Evolutionary conservation across 2,329 filamentous ascomycete genomes (phyloP), one percentile per base, ranked within the genome.

Genomic region (Gliomastix tumulicola): DNA sequence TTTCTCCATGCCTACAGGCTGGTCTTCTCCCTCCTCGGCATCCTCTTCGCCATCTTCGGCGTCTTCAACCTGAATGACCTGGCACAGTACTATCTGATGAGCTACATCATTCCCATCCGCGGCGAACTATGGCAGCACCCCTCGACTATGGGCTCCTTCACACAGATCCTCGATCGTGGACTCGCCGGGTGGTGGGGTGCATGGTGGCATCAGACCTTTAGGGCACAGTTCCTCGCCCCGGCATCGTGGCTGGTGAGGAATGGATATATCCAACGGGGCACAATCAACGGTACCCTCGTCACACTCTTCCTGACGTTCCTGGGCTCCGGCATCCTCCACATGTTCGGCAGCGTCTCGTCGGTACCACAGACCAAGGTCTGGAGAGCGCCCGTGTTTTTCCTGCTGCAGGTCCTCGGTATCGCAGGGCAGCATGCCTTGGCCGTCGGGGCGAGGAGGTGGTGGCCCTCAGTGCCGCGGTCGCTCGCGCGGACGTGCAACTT

Each of bases 161-260:
- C 49, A 1, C 59, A 66, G 19, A 66, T 89, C 3, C 59, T 81
- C 10, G 76, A 88, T 42, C 68, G 76, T 40, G 89, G 90, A 0
- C 66, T 96, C 3, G 71, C 75, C 1, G 89, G 88, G 1, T 84
- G 82, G 60, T 97, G 90, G 90, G 81, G 84, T 31, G 69, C 68
- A 17, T 90, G 79, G 71, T 96, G 90, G 90, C 90, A 97, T 57
- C 89, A 96, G 59, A 81, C 82, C 4, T 94, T 95, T 62, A 82
- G 88, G 1, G 72, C 79, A 38, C 78, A 76, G 3, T 88, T 90
- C 51, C 61, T 74, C 27, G 71, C 78, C 5, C 81, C 82, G 0
- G 63, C 71, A 1, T 57, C 56, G 3, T 74, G 65, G 49, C 48
- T 82, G 38, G 54, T 58, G 8, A 45, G 55, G 42, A 36, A 42